Conservation (phyloP, 2,329 filamentous ascomycete genomes). For the Cercospora sesami region DNA sequence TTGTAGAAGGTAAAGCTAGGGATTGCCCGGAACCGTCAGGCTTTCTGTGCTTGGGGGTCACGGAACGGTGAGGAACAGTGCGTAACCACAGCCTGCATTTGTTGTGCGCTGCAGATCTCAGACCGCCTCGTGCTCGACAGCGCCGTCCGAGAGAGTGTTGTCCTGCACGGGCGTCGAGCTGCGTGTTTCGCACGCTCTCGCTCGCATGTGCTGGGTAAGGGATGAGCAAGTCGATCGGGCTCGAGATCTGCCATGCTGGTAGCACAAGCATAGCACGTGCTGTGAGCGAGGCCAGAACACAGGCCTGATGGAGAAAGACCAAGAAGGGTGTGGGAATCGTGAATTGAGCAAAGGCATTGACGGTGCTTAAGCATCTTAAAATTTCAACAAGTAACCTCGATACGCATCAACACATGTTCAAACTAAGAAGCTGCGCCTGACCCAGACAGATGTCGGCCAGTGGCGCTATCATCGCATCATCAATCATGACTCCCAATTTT, state of each 20-base stretch:
- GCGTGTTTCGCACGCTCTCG: not conserved
- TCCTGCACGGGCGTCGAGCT: not conserved
- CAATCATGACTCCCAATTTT: constrained; percentile 8
- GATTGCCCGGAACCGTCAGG: not conserved
- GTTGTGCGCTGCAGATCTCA: not conserved
- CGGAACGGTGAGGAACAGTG: not conserved
- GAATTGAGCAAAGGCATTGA: no score
- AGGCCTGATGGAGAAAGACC: no score
- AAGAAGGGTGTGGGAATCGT: no score
- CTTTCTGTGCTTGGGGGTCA: not conserved
- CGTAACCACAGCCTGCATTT: not conserved
- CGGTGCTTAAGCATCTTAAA: not conserved
- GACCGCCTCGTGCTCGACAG: not conserved
- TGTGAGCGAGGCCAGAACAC: not conserved
- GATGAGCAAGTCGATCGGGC: not conserved
- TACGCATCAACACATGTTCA: not conserved
- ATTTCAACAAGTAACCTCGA: not conserved
- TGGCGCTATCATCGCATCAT: constrained; percentile 10
- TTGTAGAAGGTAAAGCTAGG: not conserved
- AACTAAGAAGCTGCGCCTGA: constrained; percentile 6
- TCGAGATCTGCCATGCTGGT: not conserved
- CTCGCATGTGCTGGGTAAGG: not conserved
- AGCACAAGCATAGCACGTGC: not conserved
- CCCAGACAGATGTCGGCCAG: constrained; percentile 12
- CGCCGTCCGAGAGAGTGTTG: not conserved